A percentile compares a stretch with the other conserved stretches of the same genome.
Evolutionary conservation across 176 grass and related monocot species (phyloP).

Genomic region (Eleusine indica): DNA sequence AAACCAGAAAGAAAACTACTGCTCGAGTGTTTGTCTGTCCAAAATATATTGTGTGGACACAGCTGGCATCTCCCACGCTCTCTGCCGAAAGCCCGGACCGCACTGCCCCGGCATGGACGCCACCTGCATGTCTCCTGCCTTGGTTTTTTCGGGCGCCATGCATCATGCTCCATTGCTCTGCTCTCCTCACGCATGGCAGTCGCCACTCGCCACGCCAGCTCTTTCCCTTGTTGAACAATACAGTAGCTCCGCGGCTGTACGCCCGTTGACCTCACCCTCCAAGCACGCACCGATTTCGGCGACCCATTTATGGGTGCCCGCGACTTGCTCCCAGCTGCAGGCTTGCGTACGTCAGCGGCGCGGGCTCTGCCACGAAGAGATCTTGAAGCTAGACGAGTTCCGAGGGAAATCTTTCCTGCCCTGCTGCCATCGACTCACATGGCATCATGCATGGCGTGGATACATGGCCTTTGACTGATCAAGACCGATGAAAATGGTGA

Average conservation of each 20-base stretch:
- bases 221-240: neutral
- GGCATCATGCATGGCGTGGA: neutral
- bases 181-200: neutral
- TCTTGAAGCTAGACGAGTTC: slow-evolving; percentile 45
- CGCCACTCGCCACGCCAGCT: neutral
- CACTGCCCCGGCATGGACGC: neutral
- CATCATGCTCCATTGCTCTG: neutral
- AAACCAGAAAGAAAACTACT: no score
- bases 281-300: slow-evolving; percentile 42
- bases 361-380: slow-evolving; percentile 15
- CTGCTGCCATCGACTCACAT: neutral
- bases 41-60: neutral
- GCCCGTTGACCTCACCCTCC: neutral
- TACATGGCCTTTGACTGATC: neutral
- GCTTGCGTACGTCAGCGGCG: neutral
- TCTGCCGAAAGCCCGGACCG: neutral
- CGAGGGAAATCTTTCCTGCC: slow-evolving; percentile 39
- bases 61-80: neutral
- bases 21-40: no score
- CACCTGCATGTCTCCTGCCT: slow-evolving; percentile 9
- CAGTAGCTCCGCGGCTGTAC: neutral
- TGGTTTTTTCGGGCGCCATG: neutral
- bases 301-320: slow-evolving; percentile 25
- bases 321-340: neutral
- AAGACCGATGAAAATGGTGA: neutral